phyloP scores from a whole-genome alignment of 768 basidiomycete genomes.

The Pilatotrama ljubarskyi region DNA sequence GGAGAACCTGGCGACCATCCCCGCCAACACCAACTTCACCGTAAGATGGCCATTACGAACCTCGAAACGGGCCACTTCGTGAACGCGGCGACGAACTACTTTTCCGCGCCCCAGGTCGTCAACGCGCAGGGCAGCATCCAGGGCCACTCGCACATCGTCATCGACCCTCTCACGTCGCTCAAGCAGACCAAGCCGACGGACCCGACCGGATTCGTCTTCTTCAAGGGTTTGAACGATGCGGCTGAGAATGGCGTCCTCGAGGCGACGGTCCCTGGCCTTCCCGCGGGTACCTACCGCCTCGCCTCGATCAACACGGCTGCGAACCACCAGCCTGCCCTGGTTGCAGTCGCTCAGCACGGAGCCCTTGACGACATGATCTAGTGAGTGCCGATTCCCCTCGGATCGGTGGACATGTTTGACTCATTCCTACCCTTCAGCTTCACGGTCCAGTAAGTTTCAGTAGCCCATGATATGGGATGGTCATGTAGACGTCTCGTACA shows the following conservation, averaged over 20 bases:
- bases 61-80: slow-evolving; percentile 60
- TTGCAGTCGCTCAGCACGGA: slow-evolving; percentile 46
- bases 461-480: neutral
- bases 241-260: slow-evolving; percentile 45
- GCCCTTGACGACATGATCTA: slow-evolving; percentile 42
- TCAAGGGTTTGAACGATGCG: slow-evolving; percentile 55
- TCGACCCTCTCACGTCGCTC: slow-evolving; percentile 47
- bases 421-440: slow-evolving; percentile 10
- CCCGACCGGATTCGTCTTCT: slow-evolving; percentile 57
- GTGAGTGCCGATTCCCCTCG: slow-evolving; percentile 19
- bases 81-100: slow-evolving; percentile 54
- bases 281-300: slow-evolving; percentile 43
- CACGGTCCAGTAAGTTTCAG: slow-evolving; percentile 14
- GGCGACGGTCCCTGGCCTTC: slow-evolving; percentile 39
- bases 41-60: slow-evolving; percentile 49
- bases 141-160: slow-evolving; percentile 60
- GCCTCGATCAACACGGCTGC: slow-evolving; percentile 46
- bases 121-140: slow-evolving; percentile 42
- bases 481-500: neutral
- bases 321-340: slow-evolving; percentile 44
- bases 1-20: slow-evolving; percentile 44
- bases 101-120: slow-evolving; percentile 54
- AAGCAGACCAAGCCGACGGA: slow-evolving; percentile 44
- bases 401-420: neutral
- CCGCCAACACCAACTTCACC: slow-evolving; percentile 55